Evolutionary conservation across 169 alveolate species (phyloP), one percentile per base, ranked within the genome.

Genomic region (Cryptosporidium parvum): DNA sequence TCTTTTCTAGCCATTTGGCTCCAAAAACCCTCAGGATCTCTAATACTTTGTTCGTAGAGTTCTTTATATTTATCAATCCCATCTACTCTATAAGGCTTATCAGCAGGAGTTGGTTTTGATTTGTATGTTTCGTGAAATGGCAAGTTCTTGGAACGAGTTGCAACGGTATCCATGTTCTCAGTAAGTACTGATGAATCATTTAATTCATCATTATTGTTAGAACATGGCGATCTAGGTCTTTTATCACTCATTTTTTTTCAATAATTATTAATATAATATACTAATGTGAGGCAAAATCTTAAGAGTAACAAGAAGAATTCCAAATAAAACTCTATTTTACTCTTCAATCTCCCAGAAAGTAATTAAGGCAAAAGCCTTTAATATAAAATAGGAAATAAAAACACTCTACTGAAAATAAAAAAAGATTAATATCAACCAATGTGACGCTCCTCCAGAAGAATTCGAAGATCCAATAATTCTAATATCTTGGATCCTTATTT

Each of bases 151-250:
- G 56, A 31, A n/a, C 72, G 37, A n/a, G 65, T 26, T 59, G 31
- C 80, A 39, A 80, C 89, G 10, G 89, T 80, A 80, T 80, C 89
- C 18, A 80, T 44, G 10, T 80, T 80, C 62, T 80, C 89, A 69
- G 70, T 80, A 44, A 80, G 44, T 23, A 53, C 73, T 0, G 80
- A 80, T 37, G 75, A 62, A 37, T 80, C 89, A 62, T 44, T 21
- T 7, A 42, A 69, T 26, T 80, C 80, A 80, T 62, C 67, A 39
- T 48, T 80, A 14, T 52, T 35, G 35, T 23, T 23, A 10, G 75
- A 61, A 12, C 31, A 31, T 18, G 53, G 53, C 3, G 72, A 65
- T 65, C 44, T 37, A 65, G 72, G 51, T 26, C 26, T 65, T 10
- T 37, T 65, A 31, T 65, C 51, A 10, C n/a, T 65, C 72, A 65